Evolutionary conservation across 2,329 filamentous ascomycete species (phyloP), one percentile per base, ranked within the genome.

Genomic region (Trichoderma polysporum): DNA sequence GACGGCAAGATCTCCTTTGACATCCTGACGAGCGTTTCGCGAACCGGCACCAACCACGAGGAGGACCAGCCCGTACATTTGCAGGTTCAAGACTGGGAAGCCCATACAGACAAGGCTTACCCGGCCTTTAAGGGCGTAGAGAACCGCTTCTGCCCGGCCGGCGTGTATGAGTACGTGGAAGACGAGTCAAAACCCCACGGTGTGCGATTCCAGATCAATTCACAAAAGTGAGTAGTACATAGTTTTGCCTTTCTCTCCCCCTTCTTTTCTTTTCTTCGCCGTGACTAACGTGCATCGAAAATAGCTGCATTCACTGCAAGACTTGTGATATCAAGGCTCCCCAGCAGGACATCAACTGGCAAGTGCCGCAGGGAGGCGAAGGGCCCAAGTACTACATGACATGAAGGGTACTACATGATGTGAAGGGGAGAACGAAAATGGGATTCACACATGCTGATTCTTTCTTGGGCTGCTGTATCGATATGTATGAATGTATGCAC

Each of bases 261-360:
- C 39, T 15, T 13, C 2, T 15, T 4, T 9, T 37, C 31, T 50
- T n/a, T 35, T 45, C 22, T 17, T 25, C 52, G 15, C 15, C 25
- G n/a, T 41, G 35, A 63, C 56, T 68, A 60, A 66, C 61, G 35
- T 15, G 3, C 17, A 10, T 12, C 10, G 6, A 17, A 12, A 15
- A 47, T 72, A 97, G 94, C 81, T 99, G 95, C 78, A 97, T 99
- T 71, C 95, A 99, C 81, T 99, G 95, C 86, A 99, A 99, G 86
- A 99, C 95, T 15, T 99, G 95, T 78, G 95, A 99, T 79, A 99
- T 99, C 82, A 99, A 99, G 83, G 94, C 93, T 17, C 95, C 95
- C 8, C 88, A 90, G 69, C 95, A 99, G 82, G 95, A 98, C 76
- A 98, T 99, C 80, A 97, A 97, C 79, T 97, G 93, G 93, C 88